A percentile compares a stretch with the other conserved stretches of the same genome.
Conservation (phyloP, 2,329 filamentous ascomycete genomes). For the Ascochyta rabiei region DNA sequence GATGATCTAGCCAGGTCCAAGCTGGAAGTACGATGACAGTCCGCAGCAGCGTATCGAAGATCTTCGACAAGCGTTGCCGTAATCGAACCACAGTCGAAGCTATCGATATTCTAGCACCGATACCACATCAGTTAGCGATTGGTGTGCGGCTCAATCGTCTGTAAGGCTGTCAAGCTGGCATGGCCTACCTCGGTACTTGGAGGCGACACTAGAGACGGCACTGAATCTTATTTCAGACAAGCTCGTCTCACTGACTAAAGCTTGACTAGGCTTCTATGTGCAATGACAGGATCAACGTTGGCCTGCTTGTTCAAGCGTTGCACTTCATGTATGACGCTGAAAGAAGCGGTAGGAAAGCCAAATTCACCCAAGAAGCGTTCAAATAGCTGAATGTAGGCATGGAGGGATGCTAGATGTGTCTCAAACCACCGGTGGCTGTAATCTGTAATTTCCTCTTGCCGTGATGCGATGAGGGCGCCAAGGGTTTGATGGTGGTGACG, state of each 20-base stretch:
- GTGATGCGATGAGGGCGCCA: not conserved
- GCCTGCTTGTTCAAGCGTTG: not conserved
- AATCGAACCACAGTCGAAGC: not conserved
- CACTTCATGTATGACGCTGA: not conserved
- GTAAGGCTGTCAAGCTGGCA: not conserved
- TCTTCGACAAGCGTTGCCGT: not conserved
- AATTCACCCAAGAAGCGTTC: not conserved
- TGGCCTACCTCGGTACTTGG: not conserved
- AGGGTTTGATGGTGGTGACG: not conserved
- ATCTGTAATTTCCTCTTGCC: not conserved
- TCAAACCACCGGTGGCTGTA: not conserved
- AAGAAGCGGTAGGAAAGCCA: not conserved
- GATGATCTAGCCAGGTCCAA: not conserved
- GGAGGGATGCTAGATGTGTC: not conserved
- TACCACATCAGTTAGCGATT: not conserved
- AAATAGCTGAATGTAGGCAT: not conserved
- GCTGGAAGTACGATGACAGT: not conserved
- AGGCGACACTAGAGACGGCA: not conserved
- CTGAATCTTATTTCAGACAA: not conserved
- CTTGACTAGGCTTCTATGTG: not conserved
- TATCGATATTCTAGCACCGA: not conserved
- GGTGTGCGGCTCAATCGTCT: conserved; percentile 3
- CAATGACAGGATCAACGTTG: not conserved
- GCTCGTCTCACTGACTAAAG: not conserved
- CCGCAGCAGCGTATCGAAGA: not conserved